A percentile compares a stretch with the other conserved stretches of the same genome.
These are phyloP conservation scores for Dipodascus geniculatus DNA, from an alignment of 805 yeast genomes.

Conservation along the genomic window DNA sequence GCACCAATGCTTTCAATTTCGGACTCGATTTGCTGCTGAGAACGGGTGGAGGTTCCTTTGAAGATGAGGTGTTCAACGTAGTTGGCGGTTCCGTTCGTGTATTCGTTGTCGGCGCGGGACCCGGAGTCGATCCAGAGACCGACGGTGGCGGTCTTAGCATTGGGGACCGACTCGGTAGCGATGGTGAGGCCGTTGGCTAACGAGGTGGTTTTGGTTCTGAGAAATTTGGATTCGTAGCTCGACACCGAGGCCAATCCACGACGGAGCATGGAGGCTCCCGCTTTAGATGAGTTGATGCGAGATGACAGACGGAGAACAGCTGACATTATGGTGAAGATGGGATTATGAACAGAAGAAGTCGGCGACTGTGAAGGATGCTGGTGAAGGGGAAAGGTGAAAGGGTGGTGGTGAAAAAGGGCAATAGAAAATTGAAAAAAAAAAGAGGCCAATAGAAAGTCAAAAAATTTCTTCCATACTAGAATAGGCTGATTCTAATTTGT, in stretches of 20 bases:
- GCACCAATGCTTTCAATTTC: conserved; percentile 96
- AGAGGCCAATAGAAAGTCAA: background rate
- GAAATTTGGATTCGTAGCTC: conserved; percentile 11
- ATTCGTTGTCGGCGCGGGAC: conserved; percentile 80
- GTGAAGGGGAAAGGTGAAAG: background rate
- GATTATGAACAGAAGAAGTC: background rate
- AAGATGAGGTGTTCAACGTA: conserved; percentile 93
- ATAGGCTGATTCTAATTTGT: background rate
- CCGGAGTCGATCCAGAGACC: conserved; percentile 99
- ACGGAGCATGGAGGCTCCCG: conserved; percentile 1
- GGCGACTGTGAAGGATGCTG: background rate
- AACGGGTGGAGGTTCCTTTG: conserved; percentile 78
- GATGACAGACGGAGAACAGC: conserved; percentile 1
- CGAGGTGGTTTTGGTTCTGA: conserved; percentile 54
- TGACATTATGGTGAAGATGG: background rate
- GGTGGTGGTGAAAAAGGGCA: background rate
- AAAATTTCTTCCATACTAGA: background rate
- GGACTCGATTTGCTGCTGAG: conserved; percentile 73
- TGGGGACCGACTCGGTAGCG: conserved; percentile 81
- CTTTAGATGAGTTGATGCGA: background rate
- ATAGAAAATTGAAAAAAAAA: background rate
- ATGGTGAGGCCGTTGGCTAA: conserved; percentile 86
- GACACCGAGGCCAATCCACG: conserved; percentile 1
- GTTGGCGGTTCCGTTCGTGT: conserved; percentile 92
- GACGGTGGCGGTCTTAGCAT: conserved; percentile 87